Evolutionary conservation across 2,329 filamentous ascomycete genomes (phyloP).

Genomic region (Colletotrichum agaves): DNA sequence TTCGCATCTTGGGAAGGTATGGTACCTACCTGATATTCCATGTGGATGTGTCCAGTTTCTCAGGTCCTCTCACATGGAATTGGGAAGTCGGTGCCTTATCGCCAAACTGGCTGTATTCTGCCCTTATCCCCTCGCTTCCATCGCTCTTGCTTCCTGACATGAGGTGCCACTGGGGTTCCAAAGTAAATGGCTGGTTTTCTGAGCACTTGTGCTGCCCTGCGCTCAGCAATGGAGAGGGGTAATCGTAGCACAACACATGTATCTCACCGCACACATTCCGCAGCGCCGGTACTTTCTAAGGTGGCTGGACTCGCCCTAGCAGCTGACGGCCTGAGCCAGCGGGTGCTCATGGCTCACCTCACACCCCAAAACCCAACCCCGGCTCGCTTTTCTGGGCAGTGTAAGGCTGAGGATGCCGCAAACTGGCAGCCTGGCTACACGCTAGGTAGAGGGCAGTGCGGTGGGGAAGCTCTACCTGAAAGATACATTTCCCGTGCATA

Average conservation of each 20-base stretch:
- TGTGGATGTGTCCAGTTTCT: too few relatives aligned
- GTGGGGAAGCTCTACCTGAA: slow-evolving; percentile 9
- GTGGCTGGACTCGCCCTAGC: slow-evolving; percentile 42
- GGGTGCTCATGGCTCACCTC: slow-evolving; percentile 21
- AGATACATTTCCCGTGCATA: not conserved
- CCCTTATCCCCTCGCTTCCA: not conserved
- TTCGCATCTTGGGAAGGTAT: too few relatives aligned
- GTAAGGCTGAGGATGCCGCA: slow-evolving; percentile 35
- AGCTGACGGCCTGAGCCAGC: slow-evolving; percentile 35
- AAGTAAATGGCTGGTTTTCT: too few relatives aligned
- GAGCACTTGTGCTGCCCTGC: slow-evolving; percentile 17
- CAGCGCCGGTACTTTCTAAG: not conserved
- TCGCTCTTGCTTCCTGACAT: slow-evolving; percentile 1
- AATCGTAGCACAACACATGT: slow-evolving; percentile 2
- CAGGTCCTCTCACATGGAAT: too few relatives aligned
- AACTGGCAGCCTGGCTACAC: slow-evolving; percentile 10
- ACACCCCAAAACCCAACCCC: not conserved
- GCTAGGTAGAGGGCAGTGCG: not conserved
- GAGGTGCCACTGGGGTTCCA: too few relatives aligned
- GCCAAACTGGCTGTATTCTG: too few relatives aligned
- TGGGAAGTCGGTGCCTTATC: too few relatives aligned
- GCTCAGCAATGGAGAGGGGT: slow-evolving; percentile 7
- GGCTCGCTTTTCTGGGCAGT: slow-evolving; percentile 34
- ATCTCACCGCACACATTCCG: not conserved
- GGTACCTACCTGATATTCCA: too few relatives aligned